phyloP scores from a whole-genome alignment of 2,329 filamentous ascomycete species.

The Pseudogymnoascus sp. region DNA sequence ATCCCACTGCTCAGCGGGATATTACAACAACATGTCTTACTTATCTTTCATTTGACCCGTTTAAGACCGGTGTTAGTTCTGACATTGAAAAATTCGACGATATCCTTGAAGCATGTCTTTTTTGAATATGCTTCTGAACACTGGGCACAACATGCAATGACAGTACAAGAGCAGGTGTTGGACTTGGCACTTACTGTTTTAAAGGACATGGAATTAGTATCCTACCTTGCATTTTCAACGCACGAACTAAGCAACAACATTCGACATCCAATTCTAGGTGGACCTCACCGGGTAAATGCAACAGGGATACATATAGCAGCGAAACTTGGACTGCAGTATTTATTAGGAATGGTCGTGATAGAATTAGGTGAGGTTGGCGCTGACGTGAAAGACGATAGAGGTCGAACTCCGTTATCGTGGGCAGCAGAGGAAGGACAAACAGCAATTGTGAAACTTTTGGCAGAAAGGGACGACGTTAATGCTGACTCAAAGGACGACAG shows the following conservation, averaged over 20 bases:
- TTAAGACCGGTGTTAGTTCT: neutral
- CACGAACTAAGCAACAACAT: too few species aligned
- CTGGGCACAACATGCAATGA: neutral
- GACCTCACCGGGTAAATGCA: neutral
- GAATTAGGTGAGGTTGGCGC: neutral
- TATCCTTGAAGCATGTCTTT: neutral
- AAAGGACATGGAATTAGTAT: neutral
- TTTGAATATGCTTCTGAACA: neutral
- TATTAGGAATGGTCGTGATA: slow-evolving; percentile 2
- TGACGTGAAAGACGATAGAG: neutral
- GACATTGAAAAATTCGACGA: neutral
- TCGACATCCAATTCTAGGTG: neutral
- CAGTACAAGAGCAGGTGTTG: neutral
- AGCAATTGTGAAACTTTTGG: neutral
- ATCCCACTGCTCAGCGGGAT: neutral
- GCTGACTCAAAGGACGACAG: too few species aligned
- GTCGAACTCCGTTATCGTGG: slow-evolving; percentile 5
- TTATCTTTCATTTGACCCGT: neutral
- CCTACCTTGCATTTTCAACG: neutral
- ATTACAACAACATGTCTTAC: neutral
- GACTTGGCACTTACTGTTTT: neutral
- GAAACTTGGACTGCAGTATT: slow-evolving; percentile 13
- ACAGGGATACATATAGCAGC: slow-evolving; percentile 17
- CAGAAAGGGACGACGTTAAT: too few species aligned
- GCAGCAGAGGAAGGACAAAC: neutral